Evolutionary conservation across 169 alveolate genomes (phyloP).

Genomic region (Plasmodium malariae): DNA sequence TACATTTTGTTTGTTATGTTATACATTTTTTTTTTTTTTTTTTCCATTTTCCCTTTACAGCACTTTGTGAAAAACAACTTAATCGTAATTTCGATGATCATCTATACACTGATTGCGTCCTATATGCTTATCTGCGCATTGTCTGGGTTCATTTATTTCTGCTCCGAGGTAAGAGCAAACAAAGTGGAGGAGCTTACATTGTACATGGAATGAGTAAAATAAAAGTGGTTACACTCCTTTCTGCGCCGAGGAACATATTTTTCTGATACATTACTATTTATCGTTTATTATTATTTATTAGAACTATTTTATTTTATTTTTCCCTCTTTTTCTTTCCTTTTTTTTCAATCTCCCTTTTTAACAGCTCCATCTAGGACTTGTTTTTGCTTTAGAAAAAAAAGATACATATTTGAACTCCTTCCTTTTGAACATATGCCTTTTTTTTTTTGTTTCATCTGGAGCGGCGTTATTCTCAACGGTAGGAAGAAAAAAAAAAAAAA

Average conservation of each 20-base stretch:
- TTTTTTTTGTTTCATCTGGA: constrained; percentile 55
- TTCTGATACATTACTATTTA: no score
- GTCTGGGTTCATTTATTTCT: constrained; percentile 22
- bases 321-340: neutral
- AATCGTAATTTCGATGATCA: neutral
- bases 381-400: constrained; percentile 27
- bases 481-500: neutral
- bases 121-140: constrained; percentile 49
- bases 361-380: constrained; percentile 34
- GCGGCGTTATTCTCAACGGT: constrained; percentile 19
- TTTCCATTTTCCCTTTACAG: constrained; percentile 6
- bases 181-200: neutral
- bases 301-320: neutral
- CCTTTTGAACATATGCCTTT: constrained; percentile 66
- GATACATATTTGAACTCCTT: constrained; percentile 26
- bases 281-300: no score
- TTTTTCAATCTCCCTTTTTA: neutral
- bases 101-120: constrained; percentile 8
- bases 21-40: constrained; percentile 11
- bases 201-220: no score
- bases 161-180: constrained; percentile 24
- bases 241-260: no score
- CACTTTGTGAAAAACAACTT: neutral
- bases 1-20: neutral
- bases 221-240: no score